These are phyloP conservation scores for Trichosporon sp. DNA, from an alignment of 1,284 basidiomycete genomes.

Conservation along the genomic window DNA sequence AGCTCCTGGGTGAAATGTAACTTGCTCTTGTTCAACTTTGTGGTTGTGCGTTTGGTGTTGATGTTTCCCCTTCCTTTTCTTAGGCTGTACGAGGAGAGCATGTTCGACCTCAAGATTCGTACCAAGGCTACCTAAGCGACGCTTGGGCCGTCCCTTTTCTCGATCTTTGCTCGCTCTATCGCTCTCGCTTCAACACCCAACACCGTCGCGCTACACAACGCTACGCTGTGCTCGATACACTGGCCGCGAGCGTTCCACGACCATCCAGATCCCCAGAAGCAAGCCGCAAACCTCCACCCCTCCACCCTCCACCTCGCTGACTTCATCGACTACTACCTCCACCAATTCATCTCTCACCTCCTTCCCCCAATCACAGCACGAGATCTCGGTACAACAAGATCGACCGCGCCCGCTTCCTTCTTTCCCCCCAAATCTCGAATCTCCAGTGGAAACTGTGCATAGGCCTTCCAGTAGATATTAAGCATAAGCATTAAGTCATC, in stretches of 20 bases:
- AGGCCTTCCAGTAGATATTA: not conserved
- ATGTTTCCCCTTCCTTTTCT: not conserved
- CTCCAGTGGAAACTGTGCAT: not conserved
- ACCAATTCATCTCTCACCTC: not conserved
- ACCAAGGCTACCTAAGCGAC: no score
- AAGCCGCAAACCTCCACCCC: no score
- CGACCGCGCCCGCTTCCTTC: no score
- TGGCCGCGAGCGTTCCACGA: not conserved
- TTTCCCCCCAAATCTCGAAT: no score
- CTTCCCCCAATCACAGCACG: not conserved
- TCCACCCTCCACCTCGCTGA: not conserved
- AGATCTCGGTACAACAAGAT: not conserved
- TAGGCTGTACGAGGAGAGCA: not conserved
- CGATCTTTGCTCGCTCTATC: no score
- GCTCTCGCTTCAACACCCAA: no score
- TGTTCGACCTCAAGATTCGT: not conserved
- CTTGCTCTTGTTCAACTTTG: no score
- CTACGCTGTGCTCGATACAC: no score
- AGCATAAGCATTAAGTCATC: not conserved
- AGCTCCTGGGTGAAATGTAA: conserved; percentile 2
- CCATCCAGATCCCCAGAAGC: no score
- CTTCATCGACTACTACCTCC: not conserved
- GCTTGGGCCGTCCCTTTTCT: no score
- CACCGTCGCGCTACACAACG: no score
- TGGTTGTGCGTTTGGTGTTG: not conserved